Conservation (phyloP, 768 basidiomycete species). For the Mycena floridula region DNA sequence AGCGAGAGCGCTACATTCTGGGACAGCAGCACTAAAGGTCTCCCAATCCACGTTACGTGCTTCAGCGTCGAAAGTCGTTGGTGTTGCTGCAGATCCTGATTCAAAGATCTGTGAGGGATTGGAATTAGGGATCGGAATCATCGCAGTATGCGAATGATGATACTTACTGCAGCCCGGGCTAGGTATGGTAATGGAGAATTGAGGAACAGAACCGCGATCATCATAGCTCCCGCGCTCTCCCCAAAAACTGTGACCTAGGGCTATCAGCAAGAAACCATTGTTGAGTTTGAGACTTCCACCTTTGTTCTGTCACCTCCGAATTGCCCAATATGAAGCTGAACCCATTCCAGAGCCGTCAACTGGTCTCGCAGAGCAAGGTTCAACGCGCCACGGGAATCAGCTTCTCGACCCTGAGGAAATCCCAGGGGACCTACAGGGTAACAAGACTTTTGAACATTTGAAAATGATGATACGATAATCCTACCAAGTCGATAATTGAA, state of each 20-base stretch:
- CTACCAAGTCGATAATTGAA: conserved; percentile 48
- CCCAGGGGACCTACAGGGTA: conserved; percentile 46
- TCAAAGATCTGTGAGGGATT: conserved; percentile 30
- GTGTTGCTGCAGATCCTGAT: conserved; percentile 30
- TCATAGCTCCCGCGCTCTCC: conserved; percentile 43
- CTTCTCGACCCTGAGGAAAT: conserved; percentile 37
- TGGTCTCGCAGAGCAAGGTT: conserved; percentile 45
- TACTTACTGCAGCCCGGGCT: conserved; percentile 25
- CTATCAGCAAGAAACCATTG: background rate
- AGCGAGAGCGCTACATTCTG: conserved; percentile 17
- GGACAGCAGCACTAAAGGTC: conserved; percentile 23
- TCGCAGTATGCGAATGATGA: background rate
- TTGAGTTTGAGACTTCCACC: conserved; percentile 12
- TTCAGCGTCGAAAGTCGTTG: conserved; percentile 22
- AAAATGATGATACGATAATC: too few relatives aligned
- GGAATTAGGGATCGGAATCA: background rate
- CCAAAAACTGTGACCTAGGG: conserved; percentile 37
- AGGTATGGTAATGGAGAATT: conserved; percentile 20
- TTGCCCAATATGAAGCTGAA: conserved; percentile 48
- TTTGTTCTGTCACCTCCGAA: conserved; percentile 53
- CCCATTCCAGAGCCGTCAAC: conserved; percentile 41
- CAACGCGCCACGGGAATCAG: conserved; percentile 27
- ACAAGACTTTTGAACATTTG: too few relatives aligned
- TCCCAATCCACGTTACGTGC: conserved; percentile 22
- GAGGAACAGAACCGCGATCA: conserved; percentile 29